Conservation (phyloP, 169 alveolate genomes). For the Babesia bovis region DNA sequence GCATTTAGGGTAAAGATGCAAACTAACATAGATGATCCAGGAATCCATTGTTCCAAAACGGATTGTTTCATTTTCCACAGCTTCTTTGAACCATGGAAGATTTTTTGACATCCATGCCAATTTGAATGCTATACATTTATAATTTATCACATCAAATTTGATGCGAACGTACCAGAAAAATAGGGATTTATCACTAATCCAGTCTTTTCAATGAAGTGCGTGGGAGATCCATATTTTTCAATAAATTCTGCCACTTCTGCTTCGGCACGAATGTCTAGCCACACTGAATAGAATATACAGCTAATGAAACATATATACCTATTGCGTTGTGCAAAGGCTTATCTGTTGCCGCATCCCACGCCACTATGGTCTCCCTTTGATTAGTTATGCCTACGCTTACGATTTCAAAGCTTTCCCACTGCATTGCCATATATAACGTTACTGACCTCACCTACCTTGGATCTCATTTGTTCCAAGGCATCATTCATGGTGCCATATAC, state of each 20-base stretch:
- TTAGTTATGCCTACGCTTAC: conserved; percentile 83
- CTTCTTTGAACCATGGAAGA: conserved; percentile 61
- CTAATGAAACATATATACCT: conserved; percentile 44
- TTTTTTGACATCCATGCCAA: conserved; percentile 82
- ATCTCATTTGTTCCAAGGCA: conserved; percentile 46
- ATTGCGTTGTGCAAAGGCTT: conserved; percentile 89
- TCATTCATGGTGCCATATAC: conserved; percentile 75
- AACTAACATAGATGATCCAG: conserved; percentile 79
- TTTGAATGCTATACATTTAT: conserved; percentile 58
- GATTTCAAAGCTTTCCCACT: conserved; percentile 42
- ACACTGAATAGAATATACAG: conserved; percentile 55
- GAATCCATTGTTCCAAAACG: conserved; percentile 87
- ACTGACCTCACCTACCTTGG: conserved; percentile 22
- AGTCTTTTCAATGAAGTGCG: conserved; percentile 77
- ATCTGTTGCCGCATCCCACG: conserved; percentile 85
- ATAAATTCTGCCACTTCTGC: conserved; percentile 72
- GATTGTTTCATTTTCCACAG: conserved; percentile 70
- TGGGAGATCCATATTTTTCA: conserved; percentile 65
- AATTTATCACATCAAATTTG: conserved; percentile 35
- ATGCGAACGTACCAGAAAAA: conserved; percentile 83
- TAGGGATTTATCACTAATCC: conserved; percentile 89
- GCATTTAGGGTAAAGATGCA: neutral
- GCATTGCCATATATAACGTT: neutral
- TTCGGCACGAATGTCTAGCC: conserved; percentile 89
- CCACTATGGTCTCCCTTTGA: conserved; percentile 85